These are phyloP conservation scores for Sherardia arvensis DNA, from an alignment of 257 asterid genomes.

Conservation along the genomic window DNA sequence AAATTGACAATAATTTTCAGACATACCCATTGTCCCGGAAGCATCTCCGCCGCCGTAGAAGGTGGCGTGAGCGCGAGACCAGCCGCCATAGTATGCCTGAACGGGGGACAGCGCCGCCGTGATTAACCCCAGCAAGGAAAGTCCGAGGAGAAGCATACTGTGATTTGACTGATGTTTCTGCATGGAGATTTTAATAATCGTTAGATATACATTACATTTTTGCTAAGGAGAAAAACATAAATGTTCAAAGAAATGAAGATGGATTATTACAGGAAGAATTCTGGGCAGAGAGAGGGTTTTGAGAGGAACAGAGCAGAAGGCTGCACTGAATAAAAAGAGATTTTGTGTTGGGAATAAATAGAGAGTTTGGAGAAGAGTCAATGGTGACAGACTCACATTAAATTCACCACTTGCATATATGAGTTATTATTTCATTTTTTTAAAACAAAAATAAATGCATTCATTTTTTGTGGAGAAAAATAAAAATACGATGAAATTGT, in stretches of 20 bases:
- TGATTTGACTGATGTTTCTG: conserved; percentile 24
- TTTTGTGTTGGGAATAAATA: conserved; percentile 49
- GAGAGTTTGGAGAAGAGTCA: conserved; percentile 19
- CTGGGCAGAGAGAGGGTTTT: not conserved
- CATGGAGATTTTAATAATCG: not conserved
- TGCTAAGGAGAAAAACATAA: not conserved
- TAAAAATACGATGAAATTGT: not conserved
- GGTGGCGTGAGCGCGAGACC: conserved; percentile 85
- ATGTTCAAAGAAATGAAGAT: not conserved
- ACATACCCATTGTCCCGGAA: conserved; percentile 94
- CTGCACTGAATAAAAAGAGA: conserved; percentile 15
- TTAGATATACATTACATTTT: not conserved
- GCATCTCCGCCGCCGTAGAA: conserved; percentile 97
- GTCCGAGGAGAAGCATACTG: conserved; percentile 24
- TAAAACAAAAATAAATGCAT: too few relatives aligned
- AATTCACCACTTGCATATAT: conserved; percentile 13
- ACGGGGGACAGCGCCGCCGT: conserved; percentile 23
- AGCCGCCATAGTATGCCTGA: conserved; percentile 61
- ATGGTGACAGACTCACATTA: conserved; percentile 20
- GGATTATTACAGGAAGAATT: not conserved
- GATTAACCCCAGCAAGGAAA: conserved; percentile 37
- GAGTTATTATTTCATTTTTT: too few relatives aligned
- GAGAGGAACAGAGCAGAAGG: conserved; percentile 12
- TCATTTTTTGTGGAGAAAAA: not conserved
- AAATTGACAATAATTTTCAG: too few relatives aligned